These are phyloP conservation scores for Zygosaccharomyces rouxii DNA, from an alignment of 805 yeast species.

Conservation along the genomic window DNA sequence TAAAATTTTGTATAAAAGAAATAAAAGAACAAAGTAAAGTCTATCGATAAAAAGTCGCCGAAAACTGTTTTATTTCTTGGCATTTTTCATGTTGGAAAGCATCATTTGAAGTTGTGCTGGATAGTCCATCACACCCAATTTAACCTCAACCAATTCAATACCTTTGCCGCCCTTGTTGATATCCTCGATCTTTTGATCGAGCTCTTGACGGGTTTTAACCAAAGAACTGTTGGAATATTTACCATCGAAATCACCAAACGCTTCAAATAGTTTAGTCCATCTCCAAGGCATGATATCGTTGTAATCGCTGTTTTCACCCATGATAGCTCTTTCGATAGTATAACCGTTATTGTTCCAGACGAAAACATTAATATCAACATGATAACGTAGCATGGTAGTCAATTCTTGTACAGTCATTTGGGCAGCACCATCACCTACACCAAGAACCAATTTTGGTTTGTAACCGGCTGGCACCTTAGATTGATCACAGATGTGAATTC, in stretches of 20 bases:
- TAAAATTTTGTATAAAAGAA: no score
- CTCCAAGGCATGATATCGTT: slow-evolving; percentile 83
- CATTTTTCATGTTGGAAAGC: slow-evolving; percentile 25
- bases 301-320: slow-evolving; percentile 70
- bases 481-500: slow-evolving; percentile 30
- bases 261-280: slow-evolving; percentile 64
- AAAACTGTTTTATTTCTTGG: neutral
- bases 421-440: slow-evolving; percentile 93
- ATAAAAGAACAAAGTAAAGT: neutral
- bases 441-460: slow-evolving; percentile 55
- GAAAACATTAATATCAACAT: slow-evolving; percentile 63
- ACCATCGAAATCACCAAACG: slow-evolving; percentile 53
- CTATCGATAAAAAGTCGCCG: neutral
- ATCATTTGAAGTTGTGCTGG: slow-evolving; percentile 56
- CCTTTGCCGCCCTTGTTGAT: slow-evolving; percentile 36
- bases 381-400: slow-evolving; percentile 56
- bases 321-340: slow-evolving; percentile 81
- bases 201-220: slow-evolving; percentile 39
- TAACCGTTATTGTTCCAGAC: slow-evolving; percentile 83
- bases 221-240: slow-evolving; percentile 31
- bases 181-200: slow-evolving; percentile 37
- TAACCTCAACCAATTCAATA: slow-evolving; percentile 55
- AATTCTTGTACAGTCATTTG: slow-evolving; percentile 91
- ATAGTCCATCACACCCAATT: slow-evolving; percentile 54
- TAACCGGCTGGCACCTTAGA: slow-evolving; percentile 19